These are phyloP conservation scores for Emmonsiellopsis sp. DNA, from an alignment of 2,329 filamentous ascomycete genomes.

Conservation along the genomic window DNA sequence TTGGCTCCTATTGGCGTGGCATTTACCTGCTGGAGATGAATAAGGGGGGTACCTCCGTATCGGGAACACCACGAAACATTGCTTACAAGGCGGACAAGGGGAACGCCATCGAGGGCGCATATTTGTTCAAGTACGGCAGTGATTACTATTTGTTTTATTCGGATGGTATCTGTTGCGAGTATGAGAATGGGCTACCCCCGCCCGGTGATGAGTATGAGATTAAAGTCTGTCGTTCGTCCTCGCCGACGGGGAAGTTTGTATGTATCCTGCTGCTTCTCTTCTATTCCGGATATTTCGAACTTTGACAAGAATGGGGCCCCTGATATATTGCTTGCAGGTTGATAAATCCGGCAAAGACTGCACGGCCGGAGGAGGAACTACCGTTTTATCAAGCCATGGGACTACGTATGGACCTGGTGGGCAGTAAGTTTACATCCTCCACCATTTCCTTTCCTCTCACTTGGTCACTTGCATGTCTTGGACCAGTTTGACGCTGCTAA, in stretches of 20 bases:
- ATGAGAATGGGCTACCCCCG: too few species aligned
- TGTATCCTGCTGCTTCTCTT: neutral
- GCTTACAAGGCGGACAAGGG: too few species aligned
- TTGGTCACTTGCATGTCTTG: neutral
- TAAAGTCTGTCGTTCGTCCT: conserved; percentile 7
- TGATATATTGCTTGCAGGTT: conserved; percentile 13
- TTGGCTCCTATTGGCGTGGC: conserved; percentile 61
- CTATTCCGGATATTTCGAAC: neutral
- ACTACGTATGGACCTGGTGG: conserved; percentile 58
- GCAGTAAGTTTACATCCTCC: conserved; percentile 43
- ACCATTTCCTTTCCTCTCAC: neutral
- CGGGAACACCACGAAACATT: neutral
- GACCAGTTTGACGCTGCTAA: neutral
- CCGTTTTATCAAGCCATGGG: conserved; percentile 51
- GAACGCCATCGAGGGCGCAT: too few species aligned
- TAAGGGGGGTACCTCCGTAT: conserved; percentile 14
- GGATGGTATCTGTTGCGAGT: too few species aligned
- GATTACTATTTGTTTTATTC: too few species aligned
- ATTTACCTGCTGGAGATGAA: conserved; percentile 52
- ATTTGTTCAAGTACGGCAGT: too few species aligned
- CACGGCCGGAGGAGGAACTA: conserved; percentile 49
- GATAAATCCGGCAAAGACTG: conserved; percentile 26
- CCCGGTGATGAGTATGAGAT: conserved; percentile 19
- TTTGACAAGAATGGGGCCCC: neutral
- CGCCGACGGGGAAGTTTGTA: neutral